phyloP scores from a whole-genome alignment of 306 rosid species.

The Corylus avellana region DNA sequence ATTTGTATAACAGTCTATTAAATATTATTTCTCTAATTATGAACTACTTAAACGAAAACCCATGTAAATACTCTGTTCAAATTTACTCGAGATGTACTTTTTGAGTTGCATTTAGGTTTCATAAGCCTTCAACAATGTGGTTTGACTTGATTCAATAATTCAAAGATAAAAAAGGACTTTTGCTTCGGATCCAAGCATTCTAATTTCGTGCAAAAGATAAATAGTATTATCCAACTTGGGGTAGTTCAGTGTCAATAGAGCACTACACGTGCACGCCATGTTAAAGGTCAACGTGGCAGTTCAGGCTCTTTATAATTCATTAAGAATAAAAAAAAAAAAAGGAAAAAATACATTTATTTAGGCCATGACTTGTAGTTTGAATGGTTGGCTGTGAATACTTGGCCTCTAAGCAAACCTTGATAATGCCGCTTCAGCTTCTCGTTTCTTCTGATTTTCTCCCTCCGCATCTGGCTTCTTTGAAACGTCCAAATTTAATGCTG shows the following conservation, averaged over 20 bases:
- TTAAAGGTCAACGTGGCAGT: constrained; percentile 38
- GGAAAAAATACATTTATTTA: not conserved
- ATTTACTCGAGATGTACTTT: too few species aligned
- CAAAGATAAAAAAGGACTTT: too few species aligned
- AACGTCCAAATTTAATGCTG: constrained; percentile 15
- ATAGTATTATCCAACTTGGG: not conserved
- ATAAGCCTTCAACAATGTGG: too few species aligned
- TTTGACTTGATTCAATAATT: too few species aligned
- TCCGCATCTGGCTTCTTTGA: constrained; percentile 15
- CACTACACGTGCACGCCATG: constrained; percentile 35
- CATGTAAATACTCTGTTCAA: too few species aligned
- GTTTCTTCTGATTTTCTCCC: constrained; percentile 19
- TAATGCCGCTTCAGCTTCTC: not conserved
- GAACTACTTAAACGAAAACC: too few species aligned
- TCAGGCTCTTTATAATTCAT: not conserved
- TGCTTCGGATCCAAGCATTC: not conserved
- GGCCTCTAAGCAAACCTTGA: constrained; percentile 37
- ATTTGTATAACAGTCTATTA: too few species aligned
- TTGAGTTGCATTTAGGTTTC: too few species aligned
- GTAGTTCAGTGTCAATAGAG: constrained; percentile 21
- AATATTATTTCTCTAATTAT: too few species aligned
- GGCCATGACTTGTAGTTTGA: constrained; percentile 13
- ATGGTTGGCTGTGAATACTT: constrained; percentile 36
- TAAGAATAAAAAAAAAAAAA: not conserved
- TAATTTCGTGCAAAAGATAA: not conserved